Conservation (phyloP, 2,329 filamentous ascomycete genomes). For the Grosmannia huntii region DNA sequence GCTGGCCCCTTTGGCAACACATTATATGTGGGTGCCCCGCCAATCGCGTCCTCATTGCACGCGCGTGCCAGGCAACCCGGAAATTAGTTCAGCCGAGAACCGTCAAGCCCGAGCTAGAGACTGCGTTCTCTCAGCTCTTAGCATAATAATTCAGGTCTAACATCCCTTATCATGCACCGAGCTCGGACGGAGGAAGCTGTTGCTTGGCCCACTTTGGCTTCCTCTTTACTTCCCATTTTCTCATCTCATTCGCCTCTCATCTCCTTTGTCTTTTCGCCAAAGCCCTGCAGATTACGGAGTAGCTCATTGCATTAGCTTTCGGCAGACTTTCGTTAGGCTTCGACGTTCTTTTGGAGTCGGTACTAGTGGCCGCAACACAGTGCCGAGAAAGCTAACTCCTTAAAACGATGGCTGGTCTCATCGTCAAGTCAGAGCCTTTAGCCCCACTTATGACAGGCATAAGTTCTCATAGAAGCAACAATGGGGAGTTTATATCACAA, state of each 20-base stretch:
- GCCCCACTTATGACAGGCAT: background rate
- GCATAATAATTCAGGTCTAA: background rate
- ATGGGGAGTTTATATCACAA: background rate
- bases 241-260: background rate
- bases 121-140: background rate
- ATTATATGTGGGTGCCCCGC: background rate
- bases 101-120: background rate
- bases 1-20: background rate
- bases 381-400: background rate
- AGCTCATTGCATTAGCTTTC: background rate
- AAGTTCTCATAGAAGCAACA: background rate
- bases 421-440: background rate
- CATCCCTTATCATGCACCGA: background rate
- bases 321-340: background rate
- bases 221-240: background rate
- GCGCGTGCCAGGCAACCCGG: background rate
- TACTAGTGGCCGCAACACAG: background rate
- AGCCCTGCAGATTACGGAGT: too few relatives aligned
- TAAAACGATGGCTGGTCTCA: background rate
- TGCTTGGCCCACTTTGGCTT: background rate
- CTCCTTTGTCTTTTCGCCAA: background rate
- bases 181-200: background rate
- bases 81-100: background rate
- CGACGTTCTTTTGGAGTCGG: background rate
- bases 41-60: background rate